Percentiles rank a stretch among this genome's conserved stretches.
Conservation (phyloP, 371 early-diverging fungal species). For the Rhizopus arrhizus region DNA sequence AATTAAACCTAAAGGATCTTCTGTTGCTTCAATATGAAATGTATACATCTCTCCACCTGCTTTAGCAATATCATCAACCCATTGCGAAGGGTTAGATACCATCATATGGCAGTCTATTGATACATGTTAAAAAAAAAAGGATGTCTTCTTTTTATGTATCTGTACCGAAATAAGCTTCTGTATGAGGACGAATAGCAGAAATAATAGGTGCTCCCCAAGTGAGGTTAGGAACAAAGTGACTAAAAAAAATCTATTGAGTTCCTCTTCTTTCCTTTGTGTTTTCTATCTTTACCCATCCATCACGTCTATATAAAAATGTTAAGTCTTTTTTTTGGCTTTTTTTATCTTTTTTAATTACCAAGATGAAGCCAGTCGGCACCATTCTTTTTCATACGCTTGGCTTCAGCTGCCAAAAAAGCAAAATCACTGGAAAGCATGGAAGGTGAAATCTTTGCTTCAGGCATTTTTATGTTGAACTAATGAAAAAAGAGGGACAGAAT, state of each 20-base stretch:
- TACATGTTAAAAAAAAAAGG: constrained; percentile 6
- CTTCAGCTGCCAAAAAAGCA: constrained; percentile 85
- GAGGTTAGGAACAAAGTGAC: constrained; percentile 98
- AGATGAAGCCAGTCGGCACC: constrained; percentile 98
- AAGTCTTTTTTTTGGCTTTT: background rate
- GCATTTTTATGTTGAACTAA: constrained; percentile 42
- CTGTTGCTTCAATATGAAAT: constrained; percentile 94
- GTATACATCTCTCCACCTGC: constrained; percentile 92
- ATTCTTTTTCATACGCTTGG: constrained; percentile 80
- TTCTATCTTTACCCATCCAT: constrained; percentile 75
- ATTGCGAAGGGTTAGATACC: constrained; percentile 92
- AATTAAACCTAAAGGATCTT: constrained; percentile 76
- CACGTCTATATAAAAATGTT: constrained; percentile 57
- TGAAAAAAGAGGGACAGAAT: background rate
- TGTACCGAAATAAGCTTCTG: constrained; percentile 84
- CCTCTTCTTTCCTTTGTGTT: background rate
- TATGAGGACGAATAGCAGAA: constrained; percentile 82
- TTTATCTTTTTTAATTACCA: constrained; percentile 52
- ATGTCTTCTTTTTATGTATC: background rate
- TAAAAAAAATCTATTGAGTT: constrained; percentile 28
- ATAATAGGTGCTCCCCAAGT: constrained; percentile 96
- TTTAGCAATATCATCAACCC: constrained; percentile 93
- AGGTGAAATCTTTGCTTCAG: constrained; percentile 82
- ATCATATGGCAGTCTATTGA: constrained; percentile 93
- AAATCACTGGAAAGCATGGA: constrained; percentile 95